phyloP scores from a whole-genome alignment of 805 yeast species.

The Wickerhamiella allomyrinae region DNA sequence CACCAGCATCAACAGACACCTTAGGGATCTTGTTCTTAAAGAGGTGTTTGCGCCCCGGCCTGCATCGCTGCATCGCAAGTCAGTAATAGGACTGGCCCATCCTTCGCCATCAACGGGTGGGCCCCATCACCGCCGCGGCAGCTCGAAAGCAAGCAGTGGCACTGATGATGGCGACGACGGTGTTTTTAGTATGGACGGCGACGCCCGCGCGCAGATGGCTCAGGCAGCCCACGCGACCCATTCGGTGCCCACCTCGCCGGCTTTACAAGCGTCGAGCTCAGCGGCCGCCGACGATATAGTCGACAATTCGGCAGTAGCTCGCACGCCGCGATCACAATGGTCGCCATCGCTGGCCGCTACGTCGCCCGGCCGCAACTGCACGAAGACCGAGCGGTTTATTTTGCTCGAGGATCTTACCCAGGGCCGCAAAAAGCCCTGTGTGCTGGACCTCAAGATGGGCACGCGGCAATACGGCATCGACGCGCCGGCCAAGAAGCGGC shows the following conservation, averaged over 20 bases:
- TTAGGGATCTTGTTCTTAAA: conserved; percentile 54
- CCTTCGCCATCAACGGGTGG: too few species aligned
- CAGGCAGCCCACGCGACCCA: too few species aligned
- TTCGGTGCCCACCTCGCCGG: conserved; percentile 7
- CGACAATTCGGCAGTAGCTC: too few species aligned
- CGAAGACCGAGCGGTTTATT: conserved; percentile 66
- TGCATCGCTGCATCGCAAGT: not conserved
- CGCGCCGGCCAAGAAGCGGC: conserved; percentile 55
- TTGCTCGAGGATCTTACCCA: conserved; percentile 80
- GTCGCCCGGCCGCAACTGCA: conserved; percentile 18
- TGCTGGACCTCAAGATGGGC: conserved; percentile 92
- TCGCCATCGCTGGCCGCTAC: not conserved
- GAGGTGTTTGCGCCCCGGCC: conserved; percentile 51
- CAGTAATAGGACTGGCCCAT: not conserved
- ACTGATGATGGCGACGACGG: conserved; percentile 20
- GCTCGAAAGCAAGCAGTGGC: not conserved
- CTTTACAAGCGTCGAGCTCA: conserved; percentile 1
- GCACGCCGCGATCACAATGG: not conserved
- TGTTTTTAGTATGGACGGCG: conserved; percentile 34
- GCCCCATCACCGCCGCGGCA: not conserved
- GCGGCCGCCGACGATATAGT: too few species aligned
- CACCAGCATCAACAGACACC: conserved; percentile 54
- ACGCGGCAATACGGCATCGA: conserved; percentile 97
- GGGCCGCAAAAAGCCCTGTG: conserved; percentile 75
- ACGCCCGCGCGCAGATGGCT: not conserved